Base-by-base conservation (phyloP, 169 alveolate species). In the Prorocentrum cordatum region DNA sequence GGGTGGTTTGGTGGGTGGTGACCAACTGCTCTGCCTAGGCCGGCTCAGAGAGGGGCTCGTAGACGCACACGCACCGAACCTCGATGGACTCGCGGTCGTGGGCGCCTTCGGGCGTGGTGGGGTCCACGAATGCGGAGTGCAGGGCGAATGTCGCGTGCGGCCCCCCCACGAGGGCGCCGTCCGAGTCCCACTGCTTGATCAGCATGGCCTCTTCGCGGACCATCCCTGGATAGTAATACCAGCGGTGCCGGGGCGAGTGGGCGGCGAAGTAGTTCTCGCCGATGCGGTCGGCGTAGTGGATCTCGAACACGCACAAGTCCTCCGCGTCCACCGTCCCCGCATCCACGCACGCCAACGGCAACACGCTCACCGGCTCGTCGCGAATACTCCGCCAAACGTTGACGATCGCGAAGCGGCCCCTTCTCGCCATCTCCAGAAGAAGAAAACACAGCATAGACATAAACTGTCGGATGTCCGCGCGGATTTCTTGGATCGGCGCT, bases 101-200 rank as follows among this genome's bases (percentile, higher is more conserved):
- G 3, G 62, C 86, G 12, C 58, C 64, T 20, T 27, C 35, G 20
- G 88, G 88, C 47, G 62, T 79, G 5, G 62, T 31, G 1, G 88
- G 88, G 27, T 61, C 75, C 47, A 33, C 39, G 67, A 79, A 79
- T 73, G 88, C 77, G 2, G 62, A 38, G 75, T 79, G 88, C 54
- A 59, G 45, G 14, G 77, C 59, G 31, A 59, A 79, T 64, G 66
- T 35, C 6, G 71, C 59, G 2, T 42, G n/a, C 3, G 47, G 6
- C 7, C 84, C 79, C 36, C 54, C 27, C 32, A 0, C 29, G 50
- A 75, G 70, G 35, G 59, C 29, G 31, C 86, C 86, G 5, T 50
- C 73, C 33, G 86, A 75, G 22, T 75, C 86, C 86, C 86, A 75
- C 32, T 75, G 86, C 86, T 75, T 75, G 70, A 75, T 32, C 1